Evolutionary conservation across 345 rosid genomes (phyloP), one percentile per base, ranked within the genome.

Genomic region (Acer yangbiense): DNA sequence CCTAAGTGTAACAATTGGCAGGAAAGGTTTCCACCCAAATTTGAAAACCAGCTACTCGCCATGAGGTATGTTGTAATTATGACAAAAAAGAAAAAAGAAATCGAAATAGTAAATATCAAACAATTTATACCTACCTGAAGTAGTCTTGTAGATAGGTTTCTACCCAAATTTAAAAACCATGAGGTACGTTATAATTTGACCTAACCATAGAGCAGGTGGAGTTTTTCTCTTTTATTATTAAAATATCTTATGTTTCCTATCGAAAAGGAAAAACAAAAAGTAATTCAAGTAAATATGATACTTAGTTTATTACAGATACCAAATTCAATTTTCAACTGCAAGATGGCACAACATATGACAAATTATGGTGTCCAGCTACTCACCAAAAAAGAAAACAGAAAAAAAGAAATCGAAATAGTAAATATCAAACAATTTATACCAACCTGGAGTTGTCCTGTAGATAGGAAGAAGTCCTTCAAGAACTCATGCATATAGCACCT

Each of bases 361-460:
- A 39, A 25, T 23, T 61, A 18, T 61, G 27, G 18, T 48, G 65
- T 25, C 66, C 57, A 55, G 62, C 58, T 57, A 46, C 44, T 50
- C 32, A 46, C 54, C 25, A 72, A 25, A 52, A 58, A 20, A 35
- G 10, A 69, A 58, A 46, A 46, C n/a, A 68, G 54, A 75, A 35
- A 35, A 35, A 35, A 35, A 35, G 32, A 78, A 68, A 66, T 6
- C 41, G 64, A 29, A 80, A 76, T 60, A 32, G 72, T 43, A 68
- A 73, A 58, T 52, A 52, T 55, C 27, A 63, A 80, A 69, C n/a
- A 76, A 69, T 57, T 62, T 25, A 81, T 74, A 89, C 91, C 60
- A 86, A 95, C 99, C 72, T 92, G 94, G 83, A 94, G 91, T 83
- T 96, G 97, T 73, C 99, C 99, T 11, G 92, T 88, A 55, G 97